These are phyloP conservation scores for Pichia sp. DNA, from an alignment of 1,139 yeast genomes.

Conservation along the genomic window DNA sequence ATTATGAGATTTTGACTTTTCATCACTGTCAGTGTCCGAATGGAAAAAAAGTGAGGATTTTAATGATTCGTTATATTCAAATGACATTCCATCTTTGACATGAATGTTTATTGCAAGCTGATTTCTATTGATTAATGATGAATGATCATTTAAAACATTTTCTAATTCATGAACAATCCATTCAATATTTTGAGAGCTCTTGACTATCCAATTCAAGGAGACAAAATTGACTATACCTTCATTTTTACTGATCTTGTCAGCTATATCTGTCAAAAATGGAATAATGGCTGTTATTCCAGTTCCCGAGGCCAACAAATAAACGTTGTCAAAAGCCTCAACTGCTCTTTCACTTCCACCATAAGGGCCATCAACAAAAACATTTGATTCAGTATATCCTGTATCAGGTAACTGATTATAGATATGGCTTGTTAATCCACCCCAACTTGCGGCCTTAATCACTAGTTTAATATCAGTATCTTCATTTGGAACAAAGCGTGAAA, in stretches of 20 bases:
- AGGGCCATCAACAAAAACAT: slow-evolving; percentile 51
- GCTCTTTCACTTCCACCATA: slow-evolving; percentile 54
- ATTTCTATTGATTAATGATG: slow-evolving; percentile 5
- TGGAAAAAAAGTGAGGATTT: neutral
- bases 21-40: neutral
- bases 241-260: neutral
- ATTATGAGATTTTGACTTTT: neutral
- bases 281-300: slow-evolving; percentile 50
- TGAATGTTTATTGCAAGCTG: slow-evolving; percentile 16
- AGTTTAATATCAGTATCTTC: slow-evolving; percentile 32
- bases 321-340: slow-evolving; percentile 39
- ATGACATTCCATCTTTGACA: slow-evolving; percentile 7
- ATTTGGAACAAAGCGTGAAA: slow-evolving; percentile 30
- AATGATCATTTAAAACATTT: slow-evolving; percentile 2
- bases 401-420: slow-evolving; percentile 25
- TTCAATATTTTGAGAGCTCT: slow-evolving; percentile 29
- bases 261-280: slow-evolving; percentile 4
- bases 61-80: neutral
- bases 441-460: slow-evolving; percentile 38
- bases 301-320: slow-evolving; percentile 39
- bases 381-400: slow-evolving; percentile 16
- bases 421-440: slow-evolving; percentile 38
- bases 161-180: slow-evolving; percentile 40
- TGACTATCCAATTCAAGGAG: slow-evolving; percentile 44
- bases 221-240: slow-evolving; percentile 22